Base-by-base conservation (phyloP, 805 yeast genomes). In the Kodamaea kakaduensis region DNA sequence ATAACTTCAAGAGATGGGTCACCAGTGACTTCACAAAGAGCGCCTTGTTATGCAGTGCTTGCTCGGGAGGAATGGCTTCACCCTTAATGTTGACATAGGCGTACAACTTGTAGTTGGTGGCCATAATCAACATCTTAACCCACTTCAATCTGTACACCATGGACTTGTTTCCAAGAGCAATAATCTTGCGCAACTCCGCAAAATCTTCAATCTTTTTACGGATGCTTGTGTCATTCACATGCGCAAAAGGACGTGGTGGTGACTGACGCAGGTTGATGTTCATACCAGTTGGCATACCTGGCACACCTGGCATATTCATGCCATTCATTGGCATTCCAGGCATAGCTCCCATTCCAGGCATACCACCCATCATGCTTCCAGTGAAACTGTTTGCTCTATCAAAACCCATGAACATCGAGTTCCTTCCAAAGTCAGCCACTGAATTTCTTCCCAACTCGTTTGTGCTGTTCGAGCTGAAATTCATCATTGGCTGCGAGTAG, bases 81-180 rank as follows among this genome's bases (percentile, higher is more conserved):
- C 73, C 73, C 46, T 61, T 62, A 39, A 67, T 64, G 46, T 63
- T 66, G 36, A 67, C 56, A 41, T 60, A 65, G n/a, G 64, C 52
- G 42, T 59, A 66, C 13, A 67, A 50, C 44, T 58, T 54, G 45
- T 48, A 58, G 42, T 64, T 65, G 19, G 62, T 57, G 9, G 72
- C 69, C 12, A 47, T 43, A 14, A 67, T 55, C 44, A 67, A 52
- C 67, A 60, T 63, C 39, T 64, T 61, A 33, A 62, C 58, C 73
- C 73, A 67, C 40, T 60, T 53, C 32, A 67, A 51, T 22, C 73
- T 46, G 45, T 52, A 67, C 40, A 65, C 71, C 22, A 54, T 49
- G 1, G 70, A 50, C 45, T 67, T 67, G 40, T 64, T 64, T 9
- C 73, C 72, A 2, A 64, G 46, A 1, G 71, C 63, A 31, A 67